phyloP scores from a whole-genome alignment of 176 grass and related monocot species.

The Carex myosuroides region DNA sequence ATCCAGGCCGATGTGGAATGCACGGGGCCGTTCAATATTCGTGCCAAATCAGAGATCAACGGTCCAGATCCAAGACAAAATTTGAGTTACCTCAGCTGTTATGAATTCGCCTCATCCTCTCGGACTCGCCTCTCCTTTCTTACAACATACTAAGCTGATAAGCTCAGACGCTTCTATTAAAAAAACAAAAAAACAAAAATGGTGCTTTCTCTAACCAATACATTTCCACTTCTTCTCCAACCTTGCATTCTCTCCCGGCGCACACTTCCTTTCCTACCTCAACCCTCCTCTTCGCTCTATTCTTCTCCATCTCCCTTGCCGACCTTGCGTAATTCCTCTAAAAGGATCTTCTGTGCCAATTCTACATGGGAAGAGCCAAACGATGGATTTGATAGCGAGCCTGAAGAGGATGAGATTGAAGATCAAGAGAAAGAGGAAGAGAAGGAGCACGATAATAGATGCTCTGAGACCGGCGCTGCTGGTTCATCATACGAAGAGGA shows the following conservation, averaged over 20 bases:
- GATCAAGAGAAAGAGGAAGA: not conserved
- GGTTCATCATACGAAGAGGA: constrained; percentile 23
- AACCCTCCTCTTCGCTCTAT: not conserved
- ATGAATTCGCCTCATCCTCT: no score
- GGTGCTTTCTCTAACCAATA: not conserved
- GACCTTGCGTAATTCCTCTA: not conserved
- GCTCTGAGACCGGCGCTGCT: not conserved
- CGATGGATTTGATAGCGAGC: constrained; percentile 41
- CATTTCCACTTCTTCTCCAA: not conserved
- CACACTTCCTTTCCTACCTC: not conserved
- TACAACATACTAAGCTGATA: not conserved
- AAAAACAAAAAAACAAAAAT: not conserved
- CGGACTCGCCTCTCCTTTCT: no score
- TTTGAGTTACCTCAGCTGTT: no score
- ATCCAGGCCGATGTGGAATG: no score
- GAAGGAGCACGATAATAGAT: not conserved
- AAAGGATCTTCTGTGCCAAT: not conserved
- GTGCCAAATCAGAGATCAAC: no score
- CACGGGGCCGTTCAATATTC: no score
- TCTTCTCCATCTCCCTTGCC: not conserved
- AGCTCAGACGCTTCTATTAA: not conserved
- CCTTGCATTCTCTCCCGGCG: not conserved
- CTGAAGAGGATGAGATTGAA: constrained; percentile 34
- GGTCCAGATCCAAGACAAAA: no score
- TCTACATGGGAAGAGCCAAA: constrained; percentile 54